These are phyloP conservation scores for Backusella sp. DNA, from an alignment of 192 early-diverging fungal species.

Conservation along the genomic window DNA sequence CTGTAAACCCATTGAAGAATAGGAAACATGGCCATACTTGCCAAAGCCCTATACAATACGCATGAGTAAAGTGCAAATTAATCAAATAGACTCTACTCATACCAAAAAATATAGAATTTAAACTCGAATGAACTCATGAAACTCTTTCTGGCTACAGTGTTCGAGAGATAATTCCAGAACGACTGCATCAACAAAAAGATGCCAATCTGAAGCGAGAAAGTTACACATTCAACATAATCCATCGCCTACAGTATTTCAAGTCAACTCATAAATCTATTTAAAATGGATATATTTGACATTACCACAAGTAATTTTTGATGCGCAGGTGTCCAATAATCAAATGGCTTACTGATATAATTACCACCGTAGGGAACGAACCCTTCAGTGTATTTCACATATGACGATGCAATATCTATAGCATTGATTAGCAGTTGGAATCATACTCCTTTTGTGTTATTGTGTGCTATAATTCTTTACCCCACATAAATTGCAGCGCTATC, in stretches of 20 bases:
- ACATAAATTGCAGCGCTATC: constrained; percentile 25
- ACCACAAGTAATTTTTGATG: constrained; percentile 21
- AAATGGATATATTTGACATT: background rate
- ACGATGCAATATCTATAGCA: constrained; percentile 25
- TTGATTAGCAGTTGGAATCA: background rate
- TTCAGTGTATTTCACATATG: constrained; percentile 30
- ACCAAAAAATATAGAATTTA: constrained; percentile 31
- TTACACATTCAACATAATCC: constrained; percentile 27
- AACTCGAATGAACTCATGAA: constrained; percentile 38
- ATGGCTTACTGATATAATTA: constrained; percentile 24
- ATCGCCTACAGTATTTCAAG: constrained; percentile 6
- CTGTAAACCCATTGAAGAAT: constrained; percentile 24
- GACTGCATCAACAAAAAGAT: constrained; percentile 36
- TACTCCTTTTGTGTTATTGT: background rate
- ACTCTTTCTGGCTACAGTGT: constrained; percentile 24
- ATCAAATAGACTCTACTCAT: background rate
- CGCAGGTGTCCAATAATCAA: constrained; percentile 13
- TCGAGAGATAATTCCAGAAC: constrained; percentile 38
- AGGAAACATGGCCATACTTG: constrained; percentile 27
- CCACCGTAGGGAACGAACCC: constrained; percentile 17
- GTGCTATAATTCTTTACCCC: constrained; percentile 19
- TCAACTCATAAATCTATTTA: background rate
- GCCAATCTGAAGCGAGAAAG: constrained; percentile 25
- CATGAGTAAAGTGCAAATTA: background rate
- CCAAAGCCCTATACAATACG: constrained; percentile 18